Conservation (phyloP, 2,329 filamentous ascomycete species). For the Leptodontidium sp. region DNA sequence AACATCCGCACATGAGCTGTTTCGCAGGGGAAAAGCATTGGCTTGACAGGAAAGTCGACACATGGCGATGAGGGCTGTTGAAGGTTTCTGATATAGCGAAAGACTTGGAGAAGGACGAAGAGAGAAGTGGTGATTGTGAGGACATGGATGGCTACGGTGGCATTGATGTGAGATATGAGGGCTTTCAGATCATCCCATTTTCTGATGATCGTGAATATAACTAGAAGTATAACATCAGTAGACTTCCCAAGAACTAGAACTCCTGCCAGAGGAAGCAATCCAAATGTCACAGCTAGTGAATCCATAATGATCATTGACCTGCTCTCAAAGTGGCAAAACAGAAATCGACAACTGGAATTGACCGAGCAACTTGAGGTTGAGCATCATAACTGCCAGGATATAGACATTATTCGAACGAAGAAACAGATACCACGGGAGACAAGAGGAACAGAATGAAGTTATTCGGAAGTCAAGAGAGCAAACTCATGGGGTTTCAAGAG, state of each 20-base stretch:
- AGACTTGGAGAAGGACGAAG: conserved; percentile 34
- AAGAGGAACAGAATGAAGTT: neutral
- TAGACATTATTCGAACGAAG: neutral
- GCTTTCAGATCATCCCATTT: conserved; percentile 25
- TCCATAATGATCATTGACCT: neutral
- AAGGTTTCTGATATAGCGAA: conserved; percentile 37
- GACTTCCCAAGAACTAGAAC: neutral
- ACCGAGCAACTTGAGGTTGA: neutral
- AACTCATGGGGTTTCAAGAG: conserved; percentile 19
- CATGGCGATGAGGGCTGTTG: conserved; percentile 17
- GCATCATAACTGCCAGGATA: neutral
- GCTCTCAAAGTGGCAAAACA: conserved; percentile 5
- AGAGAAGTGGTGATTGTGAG: conserved; percentile 6
- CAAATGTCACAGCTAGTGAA: conserved; percentile 10
- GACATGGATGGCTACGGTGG: conserved; percentile 26
- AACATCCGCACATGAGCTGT: conserved; percentile 73
- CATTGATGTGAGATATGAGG: conserved; percentile 25
- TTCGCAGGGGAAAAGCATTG: conserved; percentile 68
- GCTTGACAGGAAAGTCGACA: conserved; percentile 41
- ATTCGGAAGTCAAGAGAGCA: neutral
- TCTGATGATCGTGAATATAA: conserved; percentile 19
- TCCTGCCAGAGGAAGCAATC: conserved; percentile 14
- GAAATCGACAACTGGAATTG: too few species aligned
- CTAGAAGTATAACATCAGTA: conserved; percentile 23
- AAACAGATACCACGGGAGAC: neutral